phyloP scores from a whole-genome alignment of 1,284 basidiomycete species.

The Hemileia vastatrix region DNA sequence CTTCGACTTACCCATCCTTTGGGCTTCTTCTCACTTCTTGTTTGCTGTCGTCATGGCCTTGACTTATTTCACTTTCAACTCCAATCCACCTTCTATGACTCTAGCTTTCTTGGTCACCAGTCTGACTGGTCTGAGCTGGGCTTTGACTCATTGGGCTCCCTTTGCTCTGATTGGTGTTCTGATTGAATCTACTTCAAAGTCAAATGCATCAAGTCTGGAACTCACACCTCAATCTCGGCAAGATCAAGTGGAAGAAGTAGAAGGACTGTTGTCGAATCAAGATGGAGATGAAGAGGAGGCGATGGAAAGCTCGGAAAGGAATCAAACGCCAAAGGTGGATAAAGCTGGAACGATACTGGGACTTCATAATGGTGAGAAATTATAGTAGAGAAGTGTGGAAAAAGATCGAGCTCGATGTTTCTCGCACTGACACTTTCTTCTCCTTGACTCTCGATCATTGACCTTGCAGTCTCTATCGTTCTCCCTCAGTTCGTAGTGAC shows the following conservation, averaged over 20 bases:
- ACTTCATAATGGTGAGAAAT: background rate
- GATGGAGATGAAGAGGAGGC: background rate
- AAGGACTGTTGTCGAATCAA: background rate
- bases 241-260: background rate
- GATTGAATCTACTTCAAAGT: background rate
- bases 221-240: background rate
- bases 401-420: no score
- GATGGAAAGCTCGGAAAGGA: background rate
- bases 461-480: no score
- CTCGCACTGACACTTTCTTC: no score
- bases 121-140: background rate
- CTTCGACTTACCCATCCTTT: no score
- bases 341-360: background rate
- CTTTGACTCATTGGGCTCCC: background rate
- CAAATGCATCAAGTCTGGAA: background rate
- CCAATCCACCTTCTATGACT: no score
- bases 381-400: no score
- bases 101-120: no score
- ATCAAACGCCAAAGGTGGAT: background rate
- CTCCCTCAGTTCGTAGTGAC: no score
- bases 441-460: no score
- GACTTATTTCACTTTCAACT: no score
- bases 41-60: no score
- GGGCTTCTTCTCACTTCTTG: no score
- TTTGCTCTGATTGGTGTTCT: background rate